phyloP scores from a whole-genome alignment of 805 yeast species.

The Spathaspora boniae region DNA sequence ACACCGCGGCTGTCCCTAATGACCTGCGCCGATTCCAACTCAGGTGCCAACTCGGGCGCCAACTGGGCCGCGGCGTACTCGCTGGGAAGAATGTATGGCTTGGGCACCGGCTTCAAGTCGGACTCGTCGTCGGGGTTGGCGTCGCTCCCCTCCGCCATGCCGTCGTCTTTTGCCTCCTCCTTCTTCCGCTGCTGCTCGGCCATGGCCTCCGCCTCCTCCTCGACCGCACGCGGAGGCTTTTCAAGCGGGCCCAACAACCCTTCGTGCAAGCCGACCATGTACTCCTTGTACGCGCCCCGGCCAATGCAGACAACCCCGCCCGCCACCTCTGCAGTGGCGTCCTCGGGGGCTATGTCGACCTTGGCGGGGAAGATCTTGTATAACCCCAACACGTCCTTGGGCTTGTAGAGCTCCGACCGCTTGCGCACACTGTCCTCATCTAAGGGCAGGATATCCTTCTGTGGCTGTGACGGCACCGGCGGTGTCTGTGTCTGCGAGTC shows the following conservation, averaged over 20 bases:
- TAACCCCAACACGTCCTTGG: conserved; percentile 56
- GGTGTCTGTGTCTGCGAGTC: conserved; percentile 5
- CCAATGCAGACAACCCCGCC: conserved; percentile 94
- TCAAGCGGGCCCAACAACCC: conserved; percentile 90
- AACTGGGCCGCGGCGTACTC: conserved; percentile 53
- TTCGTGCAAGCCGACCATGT: conserved; percentile 85
- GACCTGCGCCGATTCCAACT: conserved; percentile 30
- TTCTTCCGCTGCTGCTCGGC: conserved; percentile 2
- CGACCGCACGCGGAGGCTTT: conserved; percentile 20
- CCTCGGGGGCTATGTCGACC: conserved; percentile 44
- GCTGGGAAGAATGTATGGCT: conserved; percentile 59
- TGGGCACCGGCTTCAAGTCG: conserved; percentile 44
- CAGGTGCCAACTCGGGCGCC: conserved; percentile 67
- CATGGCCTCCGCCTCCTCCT: conserved; percentile 2
- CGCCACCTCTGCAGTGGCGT: conserved; percentile 41
- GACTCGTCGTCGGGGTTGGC: conserved; percentile 1
- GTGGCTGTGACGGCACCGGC: too few species aligned
- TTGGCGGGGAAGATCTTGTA: conserved; percentile 31
- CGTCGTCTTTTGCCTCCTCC: conserved; percentile 5
- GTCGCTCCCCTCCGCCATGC: background rate
- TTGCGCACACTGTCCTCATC: conserved; percentile 25
- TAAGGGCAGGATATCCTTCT: conserved; percentile 3
- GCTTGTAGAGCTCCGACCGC: conserved; percentile 36
- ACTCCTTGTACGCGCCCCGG: conserved; percentile 94
- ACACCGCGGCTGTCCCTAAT: conserved; percentile 35